Evolutionary conservation across 306 rosid species (phyloP).

Genomic region (Medicago truncatula): DNA sequence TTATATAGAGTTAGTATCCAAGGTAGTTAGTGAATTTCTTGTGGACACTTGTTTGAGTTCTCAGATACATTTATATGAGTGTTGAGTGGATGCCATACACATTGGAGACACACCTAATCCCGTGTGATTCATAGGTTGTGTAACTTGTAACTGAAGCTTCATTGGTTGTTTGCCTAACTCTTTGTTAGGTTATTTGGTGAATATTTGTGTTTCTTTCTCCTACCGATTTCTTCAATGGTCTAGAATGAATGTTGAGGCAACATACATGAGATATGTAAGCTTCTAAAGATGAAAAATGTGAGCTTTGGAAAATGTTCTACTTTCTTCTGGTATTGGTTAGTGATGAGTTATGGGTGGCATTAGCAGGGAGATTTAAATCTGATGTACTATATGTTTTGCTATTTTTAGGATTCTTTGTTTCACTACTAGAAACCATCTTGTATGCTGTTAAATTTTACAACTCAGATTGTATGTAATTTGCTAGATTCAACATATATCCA

Average conservation of each 20-base stretch:
- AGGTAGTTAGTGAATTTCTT: neutral
- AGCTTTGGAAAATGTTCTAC: slow-evolving; percentile 2
- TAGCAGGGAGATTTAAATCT: neutral
- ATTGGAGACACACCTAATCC: neutral
- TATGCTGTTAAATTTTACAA: slow-evolving; percentile 3
- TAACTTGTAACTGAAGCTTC: slow-evolving; percentile 11
- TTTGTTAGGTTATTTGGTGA: slow-evolving; percentile 8
- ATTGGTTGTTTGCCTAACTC: slow-evolving; percentile 11
- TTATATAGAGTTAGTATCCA: too few relatives aligned
- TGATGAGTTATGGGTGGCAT: neutral
- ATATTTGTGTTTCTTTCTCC: slow-evolving; percentile 28
- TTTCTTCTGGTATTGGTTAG: slow-evolving; percentile 17
- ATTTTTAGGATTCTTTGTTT: slow-evolving; percentile 9
- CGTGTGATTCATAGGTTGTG: neutral
- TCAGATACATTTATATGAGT: neutral
- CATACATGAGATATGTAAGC: slow-evolving; percentile 13
- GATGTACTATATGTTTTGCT: slow-evolving; percentile 1
- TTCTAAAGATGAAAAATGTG: slow-evolving; percentile 17
- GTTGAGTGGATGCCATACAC: neutral
- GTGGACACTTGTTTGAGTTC: neutral
- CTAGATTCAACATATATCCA: neutral
- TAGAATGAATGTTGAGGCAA: slow-evolving; percentile 16
- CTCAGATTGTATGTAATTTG: neutral
- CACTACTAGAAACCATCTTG: slow-evolving; percentile 16
- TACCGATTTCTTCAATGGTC: slow-evolving; percentile 15